Conservation (phyloP, 2,329 filamentous ascomycete species). For the Apiospora hydei region DNA sequence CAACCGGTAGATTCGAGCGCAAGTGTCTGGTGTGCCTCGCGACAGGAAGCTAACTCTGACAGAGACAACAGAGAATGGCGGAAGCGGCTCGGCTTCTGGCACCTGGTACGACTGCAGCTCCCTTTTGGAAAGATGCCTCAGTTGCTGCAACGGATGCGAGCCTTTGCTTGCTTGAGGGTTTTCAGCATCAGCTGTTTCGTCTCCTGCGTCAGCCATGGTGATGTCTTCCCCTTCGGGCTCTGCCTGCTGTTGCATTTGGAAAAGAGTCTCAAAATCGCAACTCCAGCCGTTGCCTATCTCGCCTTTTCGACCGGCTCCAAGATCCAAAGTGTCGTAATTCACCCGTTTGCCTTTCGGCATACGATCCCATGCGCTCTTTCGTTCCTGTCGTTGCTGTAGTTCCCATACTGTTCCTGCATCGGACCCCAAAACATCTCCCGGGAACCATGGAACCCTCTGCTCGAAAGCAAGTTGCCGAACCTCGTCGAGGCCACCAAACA, state of each 20-base stretch:
- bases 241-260: conserved; percentile 47
- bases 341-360: conserved; percentile 83
- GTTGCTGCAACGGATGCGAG: conserved; percentile 36
- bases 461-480: conserved; percentile 84
- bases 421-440: conserved; percentile 82
- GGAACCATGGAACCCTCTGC: conserved; percentile 80
- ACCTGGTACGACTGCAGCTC: conserved; percentile 45
- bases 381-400: conserved; percentile 64
- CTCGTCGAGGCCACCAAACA: conserved; percentile 84
- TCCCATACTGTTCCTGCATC: conserved; percentile 83
- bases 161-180: conserved; percentile 23
- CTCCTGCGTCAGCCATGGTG: conserved; percentile 26
- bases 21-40: conserved; percentile 73
- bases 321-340: conserved; percentile 76
- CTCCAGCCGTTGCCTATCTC: conserved; percentile 84
- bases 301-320: conserved; percentile 77
- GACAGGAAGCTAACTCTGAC: conserved; percentile 72
- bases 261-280: conserved; percentile 82
- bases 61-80: conserved; percentile 57
- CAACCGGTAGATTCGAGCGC: conserved; percentile 87
- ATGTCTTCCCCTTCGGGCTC: conserved; percentile 31
- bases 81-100: conserved; percentile 36
- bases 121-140: conserved; percentile 48
- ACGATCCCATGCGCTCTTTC: conserved; percentile 73
- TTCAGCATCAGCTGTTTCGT: conserved; percentile 26